Evolutionary conservation across 1,139 yeast genomes (phyloP), one percentile per base, ranked within the genome.

Genomic region (Saccharomycopsis hybrid): DNA sequence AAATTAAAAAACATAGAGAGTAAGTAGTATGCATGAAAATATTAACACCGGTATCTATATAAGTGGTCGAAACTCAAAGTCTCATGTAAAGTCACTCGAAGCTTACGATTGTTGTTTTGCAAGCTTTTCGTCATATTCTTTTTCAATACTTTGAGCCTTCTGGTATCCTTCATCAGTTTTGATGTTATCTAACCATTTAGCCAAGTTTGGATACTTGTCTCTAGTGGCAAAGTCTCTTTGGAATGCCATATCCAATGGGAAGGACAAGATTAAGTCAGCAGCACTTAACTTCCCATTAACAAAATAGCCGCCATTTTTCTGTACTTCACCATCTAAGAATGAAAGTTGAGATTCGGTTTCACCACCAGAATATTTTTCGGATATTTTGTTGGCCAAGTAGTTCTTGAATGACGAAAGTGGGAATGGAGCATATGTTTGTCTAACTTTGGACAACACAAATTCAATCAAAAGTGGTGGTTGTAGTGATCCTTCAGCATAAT

Each of bases 401-500:
- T 65, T 63, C 5, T 74, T 71, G 7, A 78, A 47, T 25, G 66
- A 65, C 50, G 73, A 69, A 28, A 74, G 57, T 4, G 79, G 75
- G 55, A 69, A 65, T 1, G 86, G 86, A 1, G 77, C 72, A 25
- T 54, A 54, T 32, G 65, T 57, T 3, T 65, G 61, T 43, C 64
- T 68, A 2, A 74, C 72, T 5, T 64, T 63, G 46, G 68, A 61
- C 46, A 77, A 68, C 38, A 74, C 66, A 46, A 76, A 63, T 55
- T 74, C 61, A 3, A 78, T 59, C 28, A 76, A 66, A 50, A 68
- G 60, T 13, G 69, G 59, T 27, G 76, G 77, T 60, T 76, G 79
- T 47, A 81, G 62, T 36, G 82, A 70, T 0, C 81, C 85, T 59
- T 82, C 88, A 4, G 77, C 60, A 56, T 72, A 77, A 58, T 78